A percentile compares a stretch with the other conserved stretches of the same genome.
Evolutionary conservation across 768 basidiomycete genomes (phyloP).

Genomic region (Amanita thiersii): DNA sequence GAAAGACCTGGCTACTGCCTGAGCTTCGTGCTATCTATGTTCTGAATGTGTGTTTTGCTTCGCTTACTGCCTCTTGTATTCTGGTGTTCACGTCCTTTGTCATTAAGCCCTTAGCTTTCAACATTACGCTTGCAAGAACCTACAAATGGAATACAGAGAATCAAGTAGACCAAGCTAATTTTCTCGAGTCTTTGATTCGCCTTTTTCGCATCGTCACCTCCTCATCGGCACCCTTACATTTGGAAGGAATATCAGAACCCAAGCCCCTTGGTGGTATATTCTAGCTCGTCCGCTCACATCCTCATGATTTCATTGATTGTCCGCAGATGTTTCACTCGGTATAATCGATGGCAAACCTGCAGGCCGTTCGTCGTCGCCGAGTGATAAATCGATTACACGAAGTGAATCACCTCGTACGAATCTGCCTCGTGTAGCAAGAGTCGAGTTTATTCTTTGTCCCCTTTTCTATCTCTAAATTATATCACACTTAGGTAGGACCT

Average conservation of each 20-base stretch:
- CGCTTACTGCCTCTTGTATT: slow-evolving; percentile 6
- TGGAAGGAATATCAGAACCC: slow-evolving; percentile 50
- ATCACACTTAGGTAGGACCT: neutral
- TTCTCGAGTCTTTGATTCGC: slow-evolving; percentile 59
- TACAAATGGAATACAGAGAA: slow-evolving; percentile 89
- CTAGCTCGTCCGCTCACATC: slow-evolving; percentile 9
- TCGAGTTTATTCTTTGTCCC: neutral
- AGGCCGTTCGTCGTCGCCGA: neutral
- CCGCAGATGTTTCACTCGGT: no score
- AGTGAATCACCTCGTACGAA: neutral
- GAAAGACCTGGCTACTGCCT: slow-evolving; percentile 88
- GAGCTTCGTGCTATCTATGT: slow-evolving; percentile 82
- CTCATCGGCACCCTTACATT: slow-evolving; percentile 36
- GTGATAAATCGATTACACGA: neutral
- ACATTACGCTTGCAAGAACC: slow-evolving; percentile 79
- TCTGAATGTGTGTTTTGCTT: slow-evolving; percentile 46
- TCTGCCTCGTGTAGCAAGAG: neutral
- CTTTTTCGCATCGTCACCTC: slow-evolving; percentile 45
- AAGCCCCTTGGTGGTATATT: slow-evolving; percentile 25
- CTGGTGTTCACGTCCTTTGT: slow-evolving; percentile 19
- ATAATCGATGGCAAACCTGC: neutral
- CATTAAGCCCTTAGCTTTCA: slow-evolving; percentile 37
- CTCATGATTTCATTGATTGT: no score
- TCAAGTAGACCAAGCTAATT: slow-evolving; percentile 59
- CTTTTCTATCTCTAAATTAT: neutral